Evolutionary conservation across 2,329 filamentous ascomycete genomes (phyloP).

Genomic region (Acrocalymma vagum): DNA sequence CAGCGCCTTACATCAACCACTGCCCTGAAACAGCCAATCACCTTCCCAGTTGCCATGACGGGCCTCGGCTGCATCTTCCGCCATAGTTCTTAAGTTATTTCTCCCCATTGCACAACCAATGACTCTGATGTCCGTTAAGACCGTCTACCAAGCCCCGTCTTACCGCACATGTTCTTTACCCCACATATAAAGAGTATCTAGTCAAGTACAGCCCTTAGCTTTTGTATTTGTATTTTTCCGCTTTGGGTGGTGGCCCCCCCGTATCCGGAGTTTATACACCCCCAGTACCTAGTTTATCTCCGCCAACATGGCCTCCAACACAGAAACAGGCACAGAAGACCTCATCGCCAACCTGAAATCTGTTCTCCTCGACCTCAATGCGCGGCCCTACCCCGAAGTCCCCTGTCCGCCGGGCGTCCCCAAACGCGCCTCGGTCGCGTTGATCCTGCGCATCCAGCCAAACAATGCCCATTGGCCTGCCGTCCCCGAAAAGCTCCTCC

Average conservation of each 20-base stretch:
- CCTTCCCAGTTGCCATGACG: too few relatives aligned
- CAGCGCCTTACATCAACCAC: too few relatives aligned
- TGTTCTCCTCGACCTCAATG: constrained; percentile 52
- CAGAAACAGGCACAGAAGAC: constrained; percentile 27
- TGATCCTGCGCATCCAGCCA: constrained; percentile 70
- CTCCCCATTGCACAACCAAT: too few relatives aligned
- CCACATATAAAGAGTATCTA: too few relatives aligned
- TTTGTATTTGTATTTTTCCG: too few relatives aligned
- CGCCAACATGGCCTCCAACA: constrained; percentile 24
- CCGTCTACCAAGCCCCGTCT: too few relatives aligned
- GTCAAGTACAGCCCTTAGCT: too few relatives aligned
- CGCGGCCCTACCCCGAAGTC: constrained; percentile 59
- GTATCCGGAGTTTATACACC: background rate
- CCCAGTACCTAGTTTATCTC: background rate
- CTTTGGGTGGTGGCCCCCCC: background rate
- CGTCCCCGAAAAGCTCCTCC: constrained; percentile 25
- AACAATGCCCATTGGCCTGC: constrained; percentile 63
- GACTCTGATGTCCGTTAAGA: too few relatives aligned
- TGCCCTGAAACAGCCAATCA: too few relatives aligned
- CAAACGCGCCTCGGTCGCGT: constrained; percentile 71
- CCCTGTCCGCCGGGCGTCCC: constrained; percentile 59
- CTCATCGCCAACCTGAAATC: constrained; percentile 51
- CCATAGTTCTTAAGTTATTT: too few relatives aligned
- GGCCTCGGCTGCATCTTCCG: too few relatives aligned
- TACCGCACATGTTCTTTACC: too few relatives aligned